A percentile compares a stretch with the other conserved stretches of the same genome.
Conservation (phyloP, 2,329 filamentous ascomycete species). For the Penicillium sp. region DNA sequence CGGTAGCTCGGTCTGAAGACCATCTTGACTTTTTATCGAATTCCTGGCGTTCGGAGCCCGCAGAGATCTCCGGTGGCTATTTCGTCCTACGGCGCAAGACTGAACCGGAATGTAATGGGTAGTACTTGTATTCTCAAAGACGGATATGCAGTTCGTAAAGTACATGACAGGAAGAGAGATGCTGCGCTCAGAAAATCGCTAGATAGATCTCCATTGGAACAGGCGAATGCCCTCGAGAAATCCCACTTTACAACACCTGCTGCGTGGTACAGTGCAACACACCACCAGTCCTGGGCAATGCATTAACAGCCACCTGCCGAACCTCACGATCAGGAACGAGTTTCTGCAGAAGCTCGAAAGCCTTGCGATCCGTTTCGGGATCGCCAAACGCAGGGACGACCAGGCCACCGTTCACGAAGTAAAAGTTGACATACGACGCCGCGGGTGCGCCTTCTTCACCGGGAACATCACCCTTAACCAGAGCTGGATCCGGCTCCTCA, state of each 20-base stretch:
- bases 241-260: constrained; percentile 22
- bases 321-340: constrained; percentile 29
- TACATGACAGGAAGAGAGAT: not conserved
- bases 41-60: too few species aligned
- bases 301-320: constrained; percentile 27
- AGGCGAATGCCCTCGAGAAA: not conserved
- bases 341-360: constrained; percentile 22
- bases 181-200: not conserved
- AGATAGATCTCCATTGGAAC: not conserved
- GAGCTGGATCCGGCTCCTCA: constrained; percentile 28
- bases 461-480: constrained; percentile 15
- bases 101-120: not conserved
- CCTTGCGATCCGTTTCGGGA: constrained; percentile 20
- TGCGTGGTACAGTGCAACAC: constrained; percentile 35
- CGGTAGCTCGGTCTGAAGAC: too few species aligned
- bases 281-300: constrained; percentile 29
- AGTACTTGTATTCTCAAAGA: not conserved
- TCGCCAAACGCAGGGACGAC: constrained; percentile 31
- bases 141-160: not conserved
- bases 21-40: too few species aligned
- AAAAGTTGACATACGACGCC: constrained; percentile 33
- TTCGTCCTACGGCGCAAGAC: not conserved
- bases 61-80: not conserved
- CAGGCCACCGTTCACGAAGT: constrained; percentile 30
- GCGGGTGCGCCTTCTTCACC: constrained; percentile 24